Conservation (phyloP, 2,329 filamentous ascomycete species). For the Monosporascus cannonballus region DNA sequence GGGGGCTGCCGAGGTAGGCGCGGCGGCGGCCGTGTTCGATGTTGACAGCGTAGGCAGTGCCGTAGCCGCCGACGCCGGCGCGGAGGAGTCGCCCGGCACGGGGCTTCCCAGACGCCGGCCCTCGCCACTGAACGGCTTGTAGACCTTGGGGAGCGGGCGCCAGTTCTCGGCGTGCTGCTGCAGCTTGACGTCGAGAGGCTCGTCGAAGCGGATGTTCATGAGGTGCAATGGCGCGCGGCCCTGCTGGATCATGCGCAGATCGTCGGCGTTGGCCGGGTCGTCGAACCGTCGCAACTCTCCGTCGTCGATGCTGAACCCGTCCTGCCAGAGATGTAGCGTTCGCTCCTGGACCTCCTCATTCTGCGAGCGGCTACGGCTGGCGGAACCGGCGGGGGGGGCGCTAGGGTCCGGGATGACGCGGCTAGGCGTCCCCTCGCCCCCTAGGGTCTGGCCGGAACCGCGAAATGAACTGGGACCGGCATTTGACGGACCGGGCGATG, state of each 20-base stretch:
- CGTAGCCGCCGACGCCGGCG: slow-evolving; percentile 28
- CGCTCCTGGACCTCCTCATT: slow-evolving; percentile 53
- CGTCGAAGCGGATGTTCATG: slow-evolving; percentile 68
- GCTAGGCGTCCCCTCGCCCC: slow-evolving; percentile 70
- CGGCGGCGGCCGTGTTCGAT: slow-evolving; percentile 26
- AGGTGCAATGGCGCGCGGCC: slow-evolving; percentile 73
- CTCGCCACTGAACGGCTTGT: slow-evolving; percentile 66
- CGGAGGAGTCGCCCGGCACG: slow-evolving; percentile 53
- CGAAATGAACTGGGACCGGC: slow-evolving; percentile 51
- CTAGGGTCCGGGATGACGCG: slow-evolving; percentile 59
- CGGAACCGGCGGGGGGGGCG: slow-evolving; percentile 20
- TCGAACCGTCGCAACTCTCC: slow-evolving; percentile 73
- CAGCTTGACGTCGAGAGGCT: slow-evolving; percentile 74
- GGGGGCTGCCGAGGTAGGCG: slow-evolving; percentile 13
- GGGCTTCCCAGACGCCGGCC: slow-evolving; percentile 73
- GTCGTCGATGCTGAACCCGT: slow-evolving; percentile 82
- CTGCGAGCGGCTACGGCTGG: slow-evolving; percentile 23
- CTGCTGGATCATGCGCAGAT: slow-evolving; percentile 68
- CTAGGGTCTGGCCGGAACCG: slow-evolving; percentile 69
- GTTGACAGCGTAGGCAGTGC: slow-evolving; percentile 24
- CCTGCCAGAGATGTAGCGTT: slow-evolving; percentile 71
- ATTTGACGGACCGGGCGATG: slow-evolving; percentile 42
- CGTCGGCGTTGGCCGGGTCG: slow-evolving; percentile 66
- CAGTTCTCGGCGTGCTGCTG: slow-evolving; percentile 72
- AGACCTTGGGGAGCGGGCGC: slow-evolving; percentile 64